Percentiles rank a stretch among this genome's conserved stretches.
phyloP scores from a whole-genome alignment of 2,329 filamentous ascomycete species.

The Chaetomium olivaceum region DNA sequence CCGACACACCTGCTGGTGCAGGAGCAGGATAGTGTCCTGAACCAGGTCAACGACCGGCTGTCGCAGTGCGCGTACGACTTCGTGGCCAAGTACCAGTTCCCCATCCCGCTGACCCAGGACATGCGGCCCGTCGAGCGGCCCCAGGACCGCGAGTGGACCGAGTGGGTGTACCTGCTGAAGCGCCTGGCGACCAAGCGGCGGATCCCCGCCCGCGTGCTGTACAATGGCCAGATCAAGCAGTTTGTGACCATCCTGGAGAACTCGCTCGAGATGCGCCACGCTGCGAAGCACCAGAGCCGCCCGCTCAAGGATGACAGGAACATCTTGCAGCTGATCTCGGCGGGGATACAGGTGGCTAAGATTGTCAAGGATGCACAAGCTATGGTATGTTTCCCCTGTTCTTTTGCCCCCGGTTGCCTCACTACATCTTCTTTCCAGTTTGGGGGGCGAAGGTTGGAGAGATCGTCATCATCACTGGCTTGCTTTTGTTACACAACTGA shows the following conservation, averaged over 20 bases:
- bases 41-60: conserved; percentile 78
- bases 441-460: too few species aligned
- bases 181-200: conserved; percentile 81
- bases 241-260: conserved; percentile 87
- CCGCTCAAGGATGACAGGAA: conserved; percentile 87
- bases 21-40: conserved; percentile 80
- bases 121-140: conserved; percentile 75
- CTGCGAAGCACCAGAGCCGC: conserved; percentile 78
- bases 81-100: conserved; percentile 87
- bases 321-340: conserved; percentile 82
- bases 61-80: conserved; percentile 88
- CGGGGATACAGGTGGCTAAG: conserved; percentile 83
- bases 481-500: too few species aligned
- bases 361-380: conserved; percentile 81
- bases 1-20: conserved; percentile 80
- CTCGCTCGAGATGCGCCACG: conserved; percentile 83
- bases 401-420: background rate
- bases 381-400: conserved; percentile 50
- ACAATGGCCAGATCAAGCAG: conserved; percentile 89
- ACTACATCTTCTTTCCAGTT: too few species aligned
- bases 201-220: conserved; percentile 79
- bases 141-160: conserved; percentile 83
- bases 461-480: background rate
- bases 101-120: conserved; percentile 79
- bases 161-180: conserved; percentile 88